These are phyloP conservation scores for Diaporthe sp. DNA, from an alignment of 2,329 filamentous ascomycete species.

Conservation along the genomic window DNA sequence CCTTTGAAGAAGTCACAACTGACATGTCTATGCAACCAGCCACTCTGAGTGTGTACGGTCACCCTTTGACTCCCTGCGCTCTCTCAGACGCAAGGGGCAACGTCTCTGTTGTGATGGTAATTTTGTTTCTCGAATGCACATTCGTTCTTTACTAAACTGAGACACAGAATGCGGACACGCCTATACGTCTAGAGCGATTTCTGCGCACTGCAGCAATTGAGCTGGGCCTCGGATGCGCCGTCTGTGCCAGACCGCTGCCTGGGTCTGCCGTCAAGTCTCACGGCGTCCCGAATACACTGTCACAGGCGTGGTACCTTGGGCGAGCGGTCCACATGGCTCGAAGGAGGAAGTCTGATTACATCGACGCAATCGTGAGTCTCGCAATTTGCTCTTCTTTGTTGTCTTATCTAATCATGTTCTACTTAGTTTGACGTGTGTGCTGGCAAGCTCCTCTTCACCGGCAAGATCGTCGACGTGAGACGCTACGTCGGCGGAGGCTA, in stretches of 20 bases:
- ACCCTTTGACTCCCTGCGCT: conserved; percentile 53
- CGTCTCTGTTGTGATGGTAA: conserved; percentile 51
- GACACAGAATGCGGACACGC: conserved; percentile 51
- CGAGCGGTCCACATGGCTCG: conserved; percentile 50
- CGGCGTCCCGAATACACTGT: conserved; percentile 52
- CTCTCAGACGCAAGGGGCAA: conserved; percentile 56
- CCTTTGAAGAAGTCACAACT: neutral
- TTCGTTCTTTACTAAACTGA: neutral
- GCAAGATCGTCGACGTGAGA: conserved; percentile 58
- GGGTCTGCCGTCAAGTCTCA: conserved; percentile 52
- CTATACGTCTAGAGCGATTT: conserved; percentile 53
- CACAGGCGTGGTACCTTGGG: conserved; percentile 53
- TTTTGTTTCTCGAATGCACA: conserved; percentile 6
- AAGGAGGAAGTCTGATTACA: conserved; percentile 47
- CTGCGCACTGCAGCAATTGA: conserved; percentile 55
- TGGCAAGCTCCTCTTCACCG: conserved; percentile 54
- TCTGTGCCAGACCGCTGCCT: conserved; percentile 52
- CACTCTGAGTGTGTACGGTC: conserved; percentile 55
- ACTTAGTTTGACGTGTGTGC: conserved; percentile 32
- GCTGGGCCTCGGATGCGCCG: conserved; percentile 55
- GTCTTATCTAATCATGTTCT: neutral
- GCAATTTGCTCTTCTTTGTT: conserved; percentile 43
- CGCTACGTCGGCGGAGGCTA: conserved; percentile 56
- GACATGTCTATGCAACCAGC: conserved; percentile 44
- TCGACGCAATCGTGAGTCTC: conserved; percentile 46